phyloP scores from a whole-genome alignment of 306 rosid species.

The Herpetospermum pedunculosum region DNA sequence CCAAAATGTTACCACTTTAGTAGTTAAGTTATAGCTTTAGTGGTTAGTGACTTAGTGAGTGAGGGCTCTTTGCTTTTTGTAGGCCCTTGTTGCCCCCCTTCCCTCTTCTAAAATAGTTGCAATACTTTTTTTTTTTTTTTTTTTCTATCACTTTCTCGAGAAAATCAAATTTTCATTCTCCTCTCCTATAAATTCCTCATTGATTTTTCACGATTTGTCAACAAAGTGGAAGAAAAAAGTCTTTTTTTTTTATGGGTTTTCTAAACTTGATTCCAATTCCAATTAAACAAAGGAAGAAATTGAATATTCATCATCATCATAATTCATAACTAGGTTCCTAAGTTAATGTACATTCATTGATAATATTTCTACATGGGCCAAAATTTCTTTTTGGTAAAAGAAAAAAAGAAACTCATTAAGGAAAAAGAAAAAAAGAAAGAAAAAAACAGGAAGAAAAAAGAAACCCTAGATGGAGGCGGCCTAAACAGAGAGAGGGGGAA shows the following conservation, averaged over 20 bases:
- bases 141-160: not conserved
- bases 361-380: slow-evolving; percentile 39
- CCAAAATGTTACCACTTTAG: slow-evolving; percentile 42
- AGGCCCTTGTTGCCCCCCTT: slow-evolving; percentile 45
- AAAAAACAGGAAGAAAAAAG: not conserved
- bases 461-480: not conserved
- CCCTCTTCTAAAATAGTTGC: not conserved
- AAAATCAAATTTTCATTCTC: not conserved
- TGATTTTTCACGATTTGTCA: not conserved
- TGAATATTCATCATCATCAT: not conserved
- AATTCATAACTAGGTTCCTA: slow-evolving; percentile 1
- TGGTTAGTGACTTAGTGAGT: slow-evolving; percentile 38
- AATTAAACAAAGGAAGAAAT: slow-evolving; percentile 2
- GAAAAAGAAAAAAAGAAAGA: not conserved
- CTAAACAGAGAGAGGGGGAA: not conserved
- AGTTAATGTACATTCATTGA: slow-evolving; percentile 35
- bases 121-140: not conserved
- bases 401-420: slow-evolving; percentile 4
- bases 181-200: not conserved
- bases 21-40: slow-evolving; percentile 54
- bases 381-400: slow-evolving; percentile 38
- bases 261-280: not conserved
- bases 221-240: not conserved
- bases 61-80: slow-evolving; percentile 25
- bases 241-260: not conserved